Evolutionary conservation across 2,329 filamentous ascomycete species (phyloP).

Genomic region (Ceratocystis destructans): DNA sequence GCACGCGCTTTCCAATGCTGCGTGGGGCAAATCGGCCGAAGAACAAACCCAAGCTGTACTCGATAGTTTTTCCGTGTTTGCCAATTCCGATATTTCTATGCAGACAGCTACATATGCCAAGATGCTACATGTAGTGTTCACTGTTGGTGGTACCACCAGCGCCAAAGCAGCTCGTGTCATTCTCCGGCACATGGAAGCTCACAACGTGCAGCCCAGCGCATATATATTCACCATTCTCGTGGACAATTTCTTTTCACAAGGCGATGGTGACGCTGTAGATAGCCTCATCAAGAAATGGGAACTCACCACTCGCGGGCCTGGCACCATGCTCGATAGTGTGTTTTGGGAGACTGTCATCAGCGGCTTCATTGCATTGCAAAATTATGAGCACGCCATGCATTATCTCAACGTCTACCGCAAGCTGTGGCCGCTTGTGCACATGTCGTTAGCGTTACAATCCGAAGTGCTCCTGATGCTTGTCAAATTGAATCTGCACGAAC

Average conservation of each 20-base stretch:
- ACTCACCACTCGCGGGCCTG: conserved; percentile 22
- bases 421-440: conserved; percentile 30
- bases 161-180: conserved; percentile 30
- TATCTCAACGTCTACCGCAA: conserved; percentile 34
- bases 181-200: conserved; percentile 45
- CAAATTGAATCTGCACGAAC: conserved; percentile 21
- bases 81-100: conserved; percentile 40
- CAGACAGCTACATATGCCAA: conserved; percentile 54
- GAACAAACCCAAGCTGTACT: conserved; percentile 39
- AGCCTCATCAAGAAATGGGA: conserved; percentile 45
- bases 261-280: conserved; percentile 45
- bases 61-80: conserved; percentile 44
- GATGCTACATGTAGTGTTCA: conserved; percentile 53
- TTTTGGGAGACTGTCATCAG: conserved; percentile 60
- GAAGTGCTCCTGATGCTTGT: conserved; percentile 31
- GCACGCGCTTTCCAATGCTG: conserved; percentile 30
- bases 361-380: conserved; percentile 45
- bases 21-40: conserved; percentile 25
- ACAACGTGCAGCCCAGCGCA: conserved; percentile 40
- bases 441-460: conserved; percentile 31
- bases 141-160: background rate
- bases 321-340: conserved; percentile 36
- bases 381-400: conserved; percentile 33
- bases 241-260: conserved; percentile 48
- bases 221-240: conserved; percentile 65